Percentiles rank a stretch among this genome's conserved stretches.
Conservation (phyloP, 805 yeast species). For the Wickerhamomyces queroliae region DNA sequence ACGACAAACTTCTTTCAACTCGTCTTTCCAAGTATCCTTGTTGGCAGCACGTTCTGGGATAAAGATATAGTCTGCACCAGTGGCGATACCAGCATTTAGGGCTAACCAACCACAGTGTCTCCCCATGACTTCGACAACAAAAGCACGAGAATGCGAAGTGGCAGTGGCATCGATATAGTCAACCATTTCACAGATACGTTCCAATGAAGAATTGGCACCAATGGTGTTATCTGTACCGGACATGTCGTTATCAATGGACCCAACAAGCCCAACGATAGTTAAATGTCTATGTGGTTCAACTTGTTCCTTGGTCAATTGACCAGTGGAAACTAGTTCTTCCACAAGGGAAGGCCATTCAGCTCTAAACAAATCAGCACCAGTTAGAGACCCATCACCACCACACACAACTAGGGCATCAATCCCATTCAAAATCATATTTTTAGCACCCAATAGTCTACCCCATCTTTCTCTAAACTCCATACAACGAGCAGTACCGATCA, state of each 20-base stretch:
- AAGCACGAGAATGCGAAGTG: conserved; percentile 93
- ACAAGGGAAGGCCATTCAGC: conserved; percentile 91
- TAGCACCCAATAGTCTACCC: conserved; percentile 81
- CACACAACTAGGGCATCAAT: conserved; percentile 94
- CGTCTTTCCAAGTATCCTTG: conserved; percentile 70
- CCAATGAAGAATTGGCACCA: conserved; percentile 93
- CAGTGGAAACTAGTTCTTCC: conserved; percentile 55
- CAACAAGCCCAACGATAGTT: conserved; percentile 90
- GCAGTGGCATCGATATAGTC: conserved; percentile 98
- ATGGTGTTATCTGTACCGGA: conserved; percentile 93
- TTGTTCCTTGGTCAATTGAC: conserved; percentile 52
- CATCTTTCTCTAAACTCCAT: conserved; percentile 76
- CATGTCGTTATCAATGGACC: conserved; percentile 98
- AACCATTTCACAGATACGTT: conserved; percentile 87
- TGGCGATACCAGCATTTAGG: conserved; percentile 93
- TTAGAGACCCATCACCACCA: conserved; percentile 98
- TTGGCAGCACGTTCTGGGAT: conserved; percentile 92
- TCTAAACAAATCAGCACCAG: conserved; percentile 95
- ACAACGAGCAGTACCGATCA: conserved; percentile 95
- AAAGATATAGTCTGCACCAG: conserved; percentile 91
- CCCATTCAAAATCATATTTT: conserved; percentile 78
- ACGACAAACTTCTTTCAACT: conserved; percentile 65
- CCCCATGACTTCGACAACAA: conserved; percentile 98
- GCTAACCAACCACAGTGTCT: conserved; percentile 99
- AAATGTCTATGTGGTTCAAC: conserved; percentile 60